Base-by-base conservation (phyloP, 2,329 filamentous ascomycete species). In the Colletotrichum magnum region DNA sequence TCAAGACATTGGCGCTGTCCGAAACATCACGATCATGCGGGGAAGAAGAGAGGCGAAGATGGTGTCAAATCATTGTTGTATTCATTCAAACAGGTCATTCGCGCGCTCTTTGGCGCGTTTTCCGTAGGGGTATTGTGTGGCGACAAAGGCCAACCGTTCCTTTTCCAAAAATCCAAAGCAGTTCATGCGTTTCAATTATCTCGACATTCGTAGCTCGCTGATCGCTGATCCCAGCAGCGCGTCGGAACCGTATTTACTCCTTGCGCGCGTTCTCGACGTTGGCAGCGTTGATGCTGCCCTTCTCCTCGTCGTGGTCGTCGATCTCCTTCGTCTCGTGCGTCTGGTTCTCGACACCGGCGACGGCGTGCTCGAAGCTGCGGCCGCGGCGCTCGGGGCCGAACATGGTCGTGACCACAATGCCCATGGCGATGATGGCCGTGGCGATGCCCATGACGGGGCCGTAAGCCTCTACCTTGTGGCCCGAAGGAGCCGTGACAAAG, bases 361-460 rank as follows among this genome's bases (percentile, higher is more conserved):
- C 78, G 0, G 85, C 87, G 64, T 86, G 82, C 76, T 93, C 92
- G 73, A 95, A 94, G 66, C 87, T 83, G 18, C 91, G 84, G 2
- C 93, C 93, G 53, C 90, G 86, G 81, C 90, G 92, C 86, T 95
- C 93, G 0, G 92, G 92, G 0, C 93, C 93, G 62, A 94, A 76
- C 36, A 91, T 88, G 5, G 90, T 88, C 0, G 92, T 94, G 24
- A 91, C 76, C 12, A 86, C 83, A 70, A 95, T 94, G 1, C 92
- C 92, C 0, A 88, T 53, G 0, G 90, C 91, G 72, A 94, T 94
- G 73, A 95, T 94, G 1, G 90, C 92, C 3, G 92, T 94, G 4
- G 90, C 92, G 64, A 94, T 83, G 13, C 87, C 92, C 93, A 94
- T 95, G 16, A 88, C 88, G 0, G 90, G 92, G 0, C 92, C 93